These are phyloP conservation scores for Apiospora arundinis DNA, from an alignment of 2,329 filamentous ascomycete genomes.

Conservation along the genomic window DNA sequence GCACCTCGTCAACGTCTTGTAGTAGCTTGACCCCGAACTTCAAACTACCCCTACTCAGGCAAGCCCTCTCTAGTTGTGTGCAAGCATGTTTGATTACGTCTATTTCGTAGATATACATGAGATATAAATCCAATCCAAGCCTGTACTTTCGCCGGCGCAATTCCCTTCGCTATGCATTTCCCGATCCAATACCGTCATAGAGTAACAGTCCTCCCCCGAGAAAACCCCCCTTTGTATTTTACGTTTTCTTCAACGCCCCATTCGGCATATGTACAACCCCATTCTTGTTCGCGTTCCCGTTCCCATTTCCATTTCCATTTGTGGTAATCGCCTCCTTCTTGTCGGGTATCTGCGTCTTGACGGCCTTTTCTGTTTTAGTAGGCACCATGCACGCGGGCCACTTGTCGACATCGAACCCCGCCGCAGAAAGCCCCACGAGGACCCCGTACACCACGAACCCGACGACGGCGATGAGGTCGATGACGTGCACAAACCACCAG, in stretches of 20 bases:
- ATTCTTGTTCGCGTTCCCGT: neutral
- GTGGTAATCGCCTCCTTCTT: neutral
- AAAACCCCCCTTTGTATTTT: neutral
- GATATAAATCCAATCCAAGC: neutral
- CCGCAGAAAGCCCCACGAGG: slow-evolving; percentile 24
- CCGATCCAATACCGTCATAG: neutral
- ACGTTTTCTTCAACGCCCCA: slow-evolving; percentile 1
- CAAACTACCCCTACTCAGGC: neutral
- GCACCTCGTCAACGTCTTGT: neutral
- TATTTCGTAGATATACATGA: slow-evolving; percentile 13
- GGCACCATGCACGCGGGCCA: slow-evolving; percentile 21
- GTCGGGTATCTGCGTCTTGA: neutral
- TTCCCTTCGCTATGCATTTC: slow-evolving; percentile 13
- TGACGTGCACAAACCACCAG: slow-evolving; percentile 90
- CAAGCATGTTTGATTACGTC: slow-evolving; percentile 7
- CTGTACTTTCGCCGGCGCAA: neutral
- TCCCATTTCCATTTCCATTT: neutral
- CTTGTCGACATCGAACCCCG: slow-evolving; percentile 21
- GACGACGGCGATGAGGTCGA: slow-evolving; percentile 62
- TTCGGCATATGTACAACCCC: neutral
- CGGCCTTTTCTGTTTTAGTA: neutral
- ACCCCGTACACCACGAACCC: slow-evolving; percentile 37
- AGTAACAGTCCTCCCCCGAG: neutral
- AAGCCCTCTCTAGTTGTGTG: neutral
- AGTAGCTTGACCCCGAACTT: neutral